A percentile compares a stretch with the other conserved stretches of the same genome.
Evolutionary conservation across 176 grass and related monocot genomes (phyloP).

Genomic region (Musa itinerans): DNA sequence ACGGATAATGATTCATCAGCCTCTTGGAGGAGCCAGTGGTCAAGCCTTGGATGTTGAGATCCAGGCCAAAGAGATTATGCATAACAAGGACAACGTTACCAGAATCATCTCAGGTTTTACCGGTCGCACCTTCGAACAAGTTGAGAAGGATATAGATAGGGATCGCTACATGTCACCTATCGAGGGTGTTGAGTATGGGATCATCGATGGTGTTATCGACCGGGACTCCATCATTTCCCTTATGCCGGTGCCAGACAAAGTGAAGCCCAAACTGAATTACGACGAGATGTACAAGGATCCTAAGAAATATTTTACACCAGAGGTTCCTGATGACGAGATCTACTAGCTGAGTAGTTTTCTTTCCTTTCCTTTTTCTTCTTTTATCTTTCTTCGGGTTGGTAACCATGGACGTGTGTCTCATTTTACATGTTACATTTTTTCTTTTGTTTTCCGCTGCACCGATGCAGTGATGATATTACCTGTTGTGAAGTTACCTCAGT

Average conservation of each 20-base stretch:
- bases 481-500: too few species aligned
- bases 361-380: not conserved
- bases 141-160: constrained; percentile 83
- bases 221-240: constrained; percentile 63
- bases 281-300: constrained; percentile 62
- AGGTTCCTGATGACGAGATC: constrained; percentile 85
- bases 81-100: constrained; percentile 71
- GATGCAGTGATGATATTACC: too few species aligned
- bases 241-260: constrained; percentile 41
- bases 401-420: not conserved
- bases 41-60: constrained; percentile 57
- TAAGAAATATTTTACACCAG: constrained; percentile 57
- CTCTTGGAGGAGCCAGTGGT: constrained; percentile 68
- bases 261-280: constrained; percentile 52
- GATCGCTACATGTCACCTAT: constrained; percentile 85
- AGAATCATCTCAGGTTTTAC: constrained; percentile 54
- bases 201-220: constrained; percentile 80
- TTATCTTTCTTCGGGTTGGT: not conserved
- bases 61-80: constrained; percentile 72
- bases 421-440: too few species aligned
- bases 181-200: constrained; percentile 80
- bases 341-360: constrained; percentile 28
- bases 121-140: constrained; percentile 45
- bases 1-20: constrained; percentile 90
- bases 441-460: too few species aligned